Conservation (phyloP, 371 early-diverging fungal genomes). For the Mucor sp. region DNA sequence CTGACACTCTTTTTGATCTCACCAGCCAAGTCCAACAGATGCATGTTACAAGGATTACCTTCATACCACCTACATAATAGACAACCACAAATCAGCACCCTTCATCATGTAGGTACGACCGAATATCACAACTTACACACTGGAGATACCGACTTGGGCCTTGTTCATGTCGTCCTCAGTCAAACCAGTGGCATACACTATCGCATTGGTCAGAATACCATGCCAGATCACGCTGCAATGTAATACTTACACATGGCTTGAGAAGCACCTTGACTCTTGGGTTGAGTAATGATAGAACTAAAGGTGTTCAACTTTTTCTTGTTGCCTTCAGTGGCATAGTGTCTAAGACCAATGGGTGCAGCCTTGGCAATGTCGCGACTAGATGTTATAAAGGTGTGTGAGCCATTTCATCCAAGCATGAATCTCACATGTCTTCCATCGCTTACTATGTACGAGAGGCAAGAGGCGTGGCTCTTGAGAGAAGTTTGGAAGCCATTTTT, state of each 20-base stretch:
- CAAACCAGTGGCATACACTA: slow-evolving; percentile 91
- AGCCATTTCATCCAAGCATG: neutral
- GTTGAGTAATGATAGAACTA: slow-evolving; percentile 88
- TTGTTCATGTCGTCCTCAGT: slow-evolving; percentile 74
- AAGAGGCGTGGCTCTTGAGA: slow-evolving; percentile 31
- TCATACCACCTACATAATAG: slow-evolving; percentile 85
- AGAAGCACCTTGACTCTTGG: slow-evolving; percentile 91
- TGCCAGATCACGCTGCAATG: neutral
- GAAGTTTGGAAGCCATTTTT: slow-evolving; percentile 45
- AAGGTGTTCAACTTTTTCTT: slow-evolving; percentile 68
- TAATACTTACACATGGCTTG: slow-evolving; percentile 93
- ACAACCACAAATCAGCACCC: neutral
- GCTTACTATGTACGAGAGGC: slow-evolving; percentile 33
- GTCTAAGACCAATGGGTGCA: slow-evolving; percentile 36
- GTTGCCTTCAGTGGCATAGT: slow-evolving; percentile 43
- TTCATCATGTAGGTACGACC: neutral
- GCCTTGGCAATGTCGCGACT: slow-evolving; percentile 26
- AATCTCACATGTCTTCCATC: neutral
- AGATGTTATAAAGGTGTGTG: neutral
- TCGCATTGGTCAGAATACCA: neutral
- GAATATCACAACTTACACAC: slow-evolving; percentile 66
- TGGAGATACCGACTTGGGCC: slow-evolving; percentile 92
- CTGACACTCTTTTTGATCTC: slow-evolving; percentile 92
- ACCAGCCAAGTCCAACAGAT: slow-evolving; percentile 85
- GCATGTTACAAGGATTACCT: slow-evolving; percentile 99